These are phyloP conservation scores for Nigrospora osmanthi DNA, from an alignment of 2,329 filamentous ascomycete species.

Conservation along the genomic window DNA sequence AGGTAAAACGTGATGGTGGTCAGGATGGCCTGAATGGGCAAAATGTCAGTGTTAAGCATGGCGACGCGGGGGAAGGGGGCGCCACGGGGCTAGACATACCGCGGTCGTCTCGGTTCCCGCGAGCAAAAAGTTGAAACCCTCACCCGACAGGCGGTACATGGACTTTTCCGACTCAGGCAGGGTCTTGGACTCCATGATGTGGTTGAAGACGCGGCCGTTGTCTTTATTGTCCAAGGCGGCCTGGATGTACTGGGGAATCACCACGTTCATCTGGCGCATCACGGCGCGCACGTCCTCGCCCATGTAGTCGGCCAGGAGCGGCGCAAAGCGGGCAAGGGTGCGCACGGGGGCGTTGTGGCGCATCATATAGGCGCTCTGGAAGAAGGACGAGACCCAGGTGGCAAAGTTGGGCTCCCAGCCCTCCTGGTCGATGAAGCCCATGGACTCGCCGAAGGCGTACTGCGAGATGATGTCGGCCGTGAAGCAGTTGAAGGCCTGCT, in stretches of 20 bases:
- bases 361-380: conserved; percentile 12
- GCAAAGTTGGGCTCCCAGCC: conserved; percentile 8
- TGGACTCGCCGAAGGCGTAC: conserved; percentile 13
- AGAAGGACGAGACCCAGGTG: conserved; percentile 11
- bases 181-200: conserved; percentile 20
- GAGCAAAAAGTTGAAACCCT: conserved; percentile 28
- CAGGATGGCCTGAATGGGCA: background rate
- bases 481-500: conserved; percentile 11
- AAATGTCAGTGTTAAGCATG: background rate
- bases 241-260: conserved; percentile 18
- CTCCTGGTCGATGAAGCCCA: conserved; percentile 10
- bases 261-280: conserved; percentile 6
- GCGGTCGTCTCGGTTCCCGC: conserved; percentile 32
- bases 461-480: conserved; percentile 12
- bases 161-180: conserved; percentile 26
- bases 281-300: conserved; percentile 8
- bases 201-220: conserved; percentile 27
- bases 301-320: conserved; percentile 11
- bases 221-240: conserved; percentile 21
- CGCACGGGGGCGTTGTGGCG: conserved; percentile 10
- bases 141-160: conserved; percentile 24
- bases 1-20: background rate
- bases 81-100: conserved; percentile 8
- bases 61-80: background rate
- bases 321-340: conserved; percentile 10